phyloP scores from a whole-genome alignment of 2,329 filamentous ascomycete species.

The Lasiodiplodia sp. region DNA sequence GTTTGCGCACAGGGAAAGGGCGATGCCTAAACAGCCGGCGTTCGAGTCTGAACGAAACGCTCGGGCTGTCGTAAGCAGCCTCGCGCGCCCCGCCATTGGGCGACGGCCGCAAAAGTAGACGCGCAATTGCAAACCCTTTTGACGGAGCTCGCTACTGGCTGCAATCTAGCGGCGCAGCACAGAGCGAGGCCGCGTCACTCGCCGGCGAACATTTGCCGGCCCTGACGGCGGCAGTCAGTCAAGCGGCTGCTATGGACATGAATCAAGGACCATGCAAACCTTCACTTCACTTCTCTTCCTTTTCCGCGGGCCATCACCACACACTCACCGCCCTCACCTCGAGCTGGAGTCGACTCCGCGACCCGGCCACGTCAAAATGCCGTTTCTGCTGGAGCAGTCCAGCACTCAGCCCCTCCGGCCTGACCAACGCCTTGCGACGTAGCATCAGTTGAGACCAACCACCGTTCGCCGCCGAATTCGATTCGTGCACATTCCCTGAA shows the following conservation, averaged over 20 bases:
- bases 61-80: neutral
- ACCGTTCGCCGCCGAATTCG: neutral
- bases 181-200: conserved; percentile 19
- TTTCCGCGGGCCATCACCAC: neutral
- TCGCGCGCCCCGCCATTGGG: conserved; percentile 6
- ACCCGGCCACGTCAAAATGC: neutral
- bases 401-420: neutral
- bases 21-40: neutral
- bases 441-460: no score
- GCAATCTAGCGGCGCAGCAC: neutral
- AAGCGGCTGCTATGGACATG: no score
- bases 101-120: neutral
- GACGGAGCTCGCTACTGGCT: neutral
- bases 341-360: conserved; percentile 18
- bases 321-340: neutral
- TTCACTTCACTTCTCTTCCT: conserved; percentile 3
- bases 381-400: neutral
- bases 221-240: neutral
- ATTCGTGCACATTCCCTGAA: conserved; percentile 6
- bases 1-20: neutral
- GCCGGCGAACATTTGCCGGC: neutral
- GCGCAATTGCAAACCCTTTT: neutral
- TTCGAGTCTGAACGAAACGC: conserved; percentile 9
- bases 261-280: neutral
- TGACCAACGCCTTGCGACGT: neutral